Base-by-base conservation (phyloP, 192 early-diverging fungal genomes). In the Coemansia sp. region DNA sequence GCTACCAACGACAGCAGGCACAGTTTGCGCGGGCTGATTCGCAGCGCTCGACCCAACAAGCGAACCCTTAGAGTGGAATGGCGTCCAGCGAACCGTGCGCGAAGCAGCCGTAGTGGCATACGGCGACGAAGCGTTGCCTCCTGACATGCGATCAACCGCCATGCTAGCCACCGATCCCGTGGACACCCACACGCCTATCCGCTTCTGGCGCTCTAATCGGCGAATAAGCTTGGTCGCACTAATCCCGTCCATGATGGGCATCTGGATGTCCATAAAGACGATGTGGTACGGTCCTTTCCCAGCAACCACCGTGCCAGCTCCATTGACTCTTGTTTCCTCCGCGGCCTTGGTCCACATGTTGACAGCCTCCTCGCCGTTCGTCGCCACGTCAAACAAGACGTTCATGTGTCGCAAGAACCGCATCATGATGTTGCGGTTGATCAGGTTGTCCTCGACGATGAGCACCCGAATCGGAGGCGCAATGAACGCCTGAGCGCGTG, bases 201-300 rank as follows among this genome's bases (percentile, higher is more conserved):
- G 65, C 27, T 85, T 81, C 61, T 82, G 64, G 4, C 85, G 69
- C 76, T 94, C 92, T 42, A 88, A 65, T 17, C 86, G 77, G 31
- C 92, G 84, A 60, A 95, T 95, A 59, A 85, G 84, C 81, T 91
- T 88, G 1, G 94, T 94, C 0, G 94, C 91, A 59, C 91, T 88
- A 59, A 94, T 92, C 17, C 94, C 94, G 54, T 91, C 92, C 92
- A 95, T 93, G 58, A 93, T 82, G 4, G 94, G 94, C 94, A 95
- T 92, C 77, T 91, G 89, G 22, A 93, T 89, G 68, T 95, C 94
- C 94, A 95, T 95, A 64, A 95, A 77, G 40, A 95, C 91, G 74
- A 90, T 71, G 19, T 85, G 77, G 42, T 83, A 86, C 4, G 57
- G 87, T 73, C 54, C 91, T 82, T 19, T 70, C 41, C 60, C 62